Conservation (phyloP, 2,329 filamentous ascomycete genomes). For the Venturiaceae sp. region DNA sequence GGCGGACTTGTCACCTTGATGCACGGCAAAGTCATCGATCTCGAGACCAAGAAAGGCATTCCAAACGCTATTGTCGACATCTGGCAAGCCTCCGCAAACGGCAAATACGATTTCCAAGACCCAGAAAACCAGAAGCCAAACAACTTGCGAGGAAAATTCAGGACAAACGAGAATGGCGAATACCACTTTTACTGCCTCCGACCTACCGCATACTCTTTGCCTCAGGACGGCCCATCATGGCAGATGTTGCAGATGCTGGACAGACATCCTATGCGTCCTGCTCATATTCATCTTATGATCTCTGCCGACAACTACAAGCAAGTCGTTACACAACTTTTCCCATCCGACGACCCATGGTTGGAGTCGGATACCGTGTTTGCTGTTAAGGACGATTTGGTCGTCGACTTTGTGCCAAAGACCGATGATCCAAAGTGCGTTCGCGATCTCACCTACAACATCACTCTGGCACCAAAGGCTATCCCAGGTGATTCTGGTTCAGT, state of each 20-base stretch:
- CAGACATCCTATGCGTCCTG: conserved; percentile 51
- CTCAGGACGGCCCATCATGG: conserved; percentile 51
- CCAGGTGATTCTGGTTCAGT: conserved; percentile 1
- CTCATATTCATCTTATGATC: conserved; percentile 49
- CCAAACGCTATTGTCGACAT: conserved; percentile 63
- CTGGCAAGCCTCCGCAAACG: conserved; percentile 69
- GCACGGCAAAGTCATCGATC: conserved; percentile 58
- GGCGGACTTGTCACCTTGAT: conserved; percentile 54
- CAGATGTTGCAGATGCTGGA: conserved; percentile 44
- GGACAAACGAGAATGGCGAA: conserved; percentile 57
- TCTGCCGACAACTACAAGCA: conserved; percentile 46
- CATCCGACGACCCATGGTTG: conserved; percentile 47
- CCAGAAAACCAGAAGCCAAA: conserved; percentile 60
- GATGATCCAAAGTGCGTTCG: conserved; percentile 43
- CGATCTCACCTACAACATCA: conserved; percentile 54
- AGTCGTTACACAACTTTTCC: conserved; percentile 49
- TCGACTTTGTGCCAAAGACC: conserved; percentile 45
- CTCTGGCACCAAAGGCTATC: conserved; percentile 32
- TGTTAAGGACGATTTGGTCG: conserved; percentile 50
- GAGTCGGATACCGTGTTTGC: conserved; percentile 51
- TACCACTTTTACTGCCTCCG: conserved; percentile 68
- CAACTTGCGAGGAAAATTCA: conserved; percentile 71
- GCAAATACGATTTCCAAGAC: conserved; percentile 69
- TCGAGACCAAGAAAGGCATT: conserved; percentile 57
- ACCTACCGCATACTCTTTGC: conserved; percentile 64